Evolutionary conservation across 73 alveolate species (phyloP).

Genomic region (Durusdinium trenchii): DNA sequence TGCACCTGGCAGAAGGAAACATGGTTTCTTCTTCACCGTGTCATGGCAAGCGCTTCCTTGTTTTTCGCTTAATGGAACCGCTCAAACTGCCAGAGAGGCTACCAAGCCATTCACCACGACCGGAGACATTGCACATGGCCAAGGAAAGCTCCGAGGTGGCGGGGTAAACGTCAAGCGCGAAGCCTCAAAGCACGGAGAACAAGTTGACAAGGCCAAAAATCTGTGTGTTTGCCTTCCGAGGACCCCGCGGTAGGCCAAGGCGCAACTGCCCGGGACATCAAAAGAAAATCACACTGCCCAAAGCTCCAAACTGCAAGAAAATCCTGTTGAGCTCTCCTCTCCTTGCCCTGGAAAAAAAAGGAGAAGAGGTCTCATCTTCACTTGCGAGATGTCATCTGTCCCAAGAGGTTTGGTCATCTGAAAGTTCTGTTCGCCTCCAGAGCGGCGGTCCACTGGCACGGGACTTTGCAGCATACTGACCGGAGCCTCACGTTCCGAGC

Average conservation of each 20-base stretch:
- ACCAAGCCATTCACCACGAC: slow-evolving; percentile 14
- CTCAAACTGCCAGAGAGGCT: slow-evolving; percentile 40
- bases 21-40: background rate
- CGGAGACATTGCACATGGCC: slow-evolving; percentile 61
- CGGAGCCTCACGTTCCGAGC: background rate
- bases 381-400: no score
- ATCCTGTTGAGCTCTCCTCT: no score
- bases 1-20: slow-evolving; percentile 45
- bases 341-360: no score
- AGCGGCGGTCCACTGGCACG: background rate
- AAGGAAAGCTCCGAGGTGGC: slow-evolving; percentile 80
- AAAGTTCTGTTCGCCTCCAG: background rate
- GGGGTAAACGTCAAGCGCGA: slow-evolving; percentile 65
- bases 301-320: background rate
- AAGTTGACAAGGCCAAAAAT: background rate
- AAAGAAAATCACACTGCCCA: background rate
- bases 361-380: background rate
- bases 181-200: background rate
- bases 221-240: background rate
- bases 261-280: background rate
- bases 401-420: no score
- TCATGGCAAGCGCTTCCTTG: background rate
- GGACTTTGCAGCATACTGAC: slow-evolving; percentile 33
- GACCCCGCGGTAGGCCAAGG: slow-evolving; percentile 22
- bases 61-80: background rate